Evolutionary conservation across 1,284 basidiomycete species (phyloP).

Genomic region (Papiliotrema fonsecae): DNA sequence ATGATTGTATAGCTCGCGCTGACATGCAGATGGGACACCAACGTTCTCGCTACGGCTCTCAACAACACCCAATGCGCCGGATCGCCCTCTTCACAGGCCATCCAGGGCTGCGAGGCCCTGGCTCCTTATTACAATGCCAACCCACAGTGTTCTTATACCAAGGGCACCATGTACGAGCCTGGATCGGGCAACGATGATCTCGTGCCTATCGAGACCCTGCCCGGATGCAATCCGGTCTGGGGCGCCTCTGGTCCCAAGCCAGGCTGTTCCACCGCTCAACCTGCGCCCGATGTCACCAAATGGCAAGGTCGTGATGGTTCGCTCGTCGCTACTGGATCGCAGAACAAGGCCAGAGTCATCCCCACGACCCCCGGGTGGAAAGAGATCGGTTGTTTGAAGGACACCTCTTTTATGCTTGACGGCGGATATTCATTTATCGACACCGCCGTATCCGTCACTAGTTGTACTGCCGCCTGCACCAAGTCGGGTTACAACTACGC

Average conservation of each 20-base stretch:
- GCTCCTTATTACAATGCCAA: slow-evolving; percentile 15
- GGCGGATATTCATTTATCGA: slow-evolving; percentile 7
- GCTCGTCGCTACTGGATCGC: slow-evolving; percentile 8
- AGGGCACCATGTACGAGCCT: slow-evolving; percentile 25
- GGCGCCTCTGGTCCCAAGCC: slow-evolving; percentile 20
- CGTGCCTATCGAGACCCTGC: slow-evolving; percentile 18
- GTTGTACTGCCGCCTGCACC: slow-evolving; percentile 16
- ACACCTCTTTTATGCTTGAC: slow-evolving; percentile 1
- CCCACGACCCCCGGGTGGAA: slow-evolving; percentile 27
- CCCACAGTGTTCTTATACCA: slow-evolving; percentile 21
- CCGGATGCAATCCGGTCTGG: slow-evolving; percentile 34
- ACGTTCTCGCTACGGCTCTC: slow-evolving; percentile 23
- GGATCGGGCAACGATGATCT: slow-evolving; percentile 16
- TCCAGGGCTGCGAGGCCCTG: slow-evolving; percentile 23
- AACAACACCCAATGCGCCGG: slow-evolving; percentile 19
- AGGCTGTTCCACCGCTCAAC: slow-evolving; percentile 12
- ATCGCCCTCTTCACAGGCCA: not conserved
- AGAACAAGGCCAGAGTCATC: slow-evolving; percentile 5
- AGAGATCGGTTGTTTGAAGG: slow-evolving; percentile 22
- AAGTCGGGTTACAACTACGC: slow-evolving; percentile 17
- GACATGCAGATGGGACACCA: slow-evolving; percentile 37
- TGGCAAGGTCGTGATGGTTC: slow-evolving; percentile 24
- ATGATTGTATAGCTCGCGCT: no score
- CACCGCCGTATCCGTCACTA: slow-evolving; percentile 7
- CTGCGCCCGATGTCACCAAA: slow-evolving; percentile 16